Evolutionary conservation across 805 yeast genomes (phyloP).

Genomic region (Suhomyces xylopsoci): DNA sequence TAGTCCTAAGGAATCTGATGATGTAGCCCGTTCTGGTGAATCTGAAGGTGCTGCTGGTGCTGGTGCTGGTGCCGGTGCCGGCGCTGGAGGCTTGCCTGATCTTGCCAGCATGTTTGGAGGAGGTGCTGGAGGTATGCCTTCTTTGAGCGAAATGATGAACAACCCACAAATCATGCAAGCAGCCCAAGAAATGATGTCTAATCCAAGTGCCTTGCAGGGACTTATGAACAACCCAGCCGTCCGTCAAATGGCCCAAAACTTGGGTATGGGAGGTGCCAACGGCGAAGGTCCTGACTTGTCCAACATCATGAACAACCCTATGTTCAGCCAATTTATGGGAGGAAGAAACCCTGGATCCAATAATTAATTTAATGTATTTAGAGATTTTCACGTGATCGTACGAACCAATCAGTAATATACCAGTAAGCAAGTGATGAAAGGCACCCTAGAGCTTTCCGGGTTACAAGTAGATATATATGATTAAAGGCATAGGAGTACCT

Average conservation of each 20-base stretch:
- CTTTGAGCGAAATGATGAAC: slow-evolving; percentile 66
- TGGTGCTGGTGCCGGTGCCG: slow-evolving; percentile 37
- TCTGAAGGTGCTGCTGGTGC: slow-evolving; percentile 24
- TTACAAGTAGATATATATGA: background rate
- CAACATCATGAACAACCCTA: slow-evolving; percentile 79
- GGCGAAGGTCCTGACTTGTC: slow-evolving; percentile 51
- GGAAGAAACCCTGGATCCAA: slow-evolving; percentile 21
- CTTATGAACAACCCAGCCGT: slow-evolving; percentile 79
- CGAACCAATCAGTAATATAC: background rate
- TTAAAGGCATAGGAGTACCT: background rate
- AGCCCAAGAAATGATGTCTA: slow-evolving; percentile 83
- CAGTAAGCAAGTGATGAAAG: background rate
- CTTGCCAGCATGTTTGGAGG: slow-evolving; percentile 66
- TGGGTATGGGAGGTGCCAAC: slow-evolving; percentile 64
- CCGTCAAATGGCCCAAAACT: slow-evolving; percentile 76
- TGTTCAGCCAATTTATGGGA: slow-evolving; percentile 66
- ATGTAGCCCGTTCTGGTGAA: slow-evolving; percentile 12
- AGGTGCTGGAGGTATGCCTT: slow-evolving; percentile 70
- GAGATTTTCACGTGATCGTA: background rate
- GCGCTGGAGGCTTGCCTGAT: slow-evolving; percentile 68
- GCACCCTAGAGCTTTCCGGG: no score
- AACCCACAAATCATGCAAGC: slow-evolving; percentile 92
- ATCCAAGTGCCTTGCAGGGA: slow-evolving; percentile 72
- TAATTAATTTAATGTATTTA: background rate
- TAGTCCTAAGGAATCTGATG: slow-evolving; percentile 19